Base-by-base conservation (phyloP, 192 early-diverging fungal genomes). In the Jimgerdemannia flammicorona region DNA sequence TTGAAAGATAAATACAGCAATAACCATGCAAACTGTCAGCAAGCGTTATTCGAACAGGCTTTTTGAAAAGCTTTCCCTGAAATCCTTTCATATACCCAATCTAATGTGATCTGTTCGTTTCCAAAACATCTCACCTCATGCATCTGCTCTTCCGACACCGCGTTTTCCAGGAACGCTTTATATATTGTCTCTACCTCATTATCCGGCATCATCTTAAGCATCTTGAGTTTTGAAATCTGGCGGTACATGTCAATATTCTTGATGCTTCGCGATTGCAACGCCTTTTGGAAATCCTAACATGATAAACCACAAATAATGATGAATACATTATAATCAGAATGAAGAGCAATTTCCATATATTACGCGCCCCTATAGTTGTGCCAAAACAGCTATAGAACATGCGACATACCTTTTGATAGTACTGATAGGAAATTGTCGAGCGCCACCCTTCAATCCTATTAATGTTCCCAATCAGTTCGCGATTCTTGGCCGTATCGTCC, bases 391-490 rank as follows among this genome's bases (percentile, higher is more conserved):
- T 3, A 40, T 43, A 40, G n/a, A n/a, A 19, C 44, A 69, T 20
- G 8, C 6, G 39, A 11, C 66, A 78, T 78, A 92, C 91, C 84
- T 87, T 80, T 72, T 88, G 81, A 66, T 84, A 84, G 75, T 93
- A 90, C 79, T 89, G 82, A 82, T 94, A 97, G 0, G 91, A 89
- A 43, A 89, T 90, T 0, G 95, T 94, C 42, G 83, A 79, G 14
- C 93, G 84, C 88, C 96, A 98, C 7, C 94, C 97, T 81, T 97
- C 95, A 66, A 97, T 94, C 68, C 95, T 83, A 68, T 87, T 89
- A 49, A 90, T 78, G 83, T 94, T 90, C 41, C 90, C 88, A 8
- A 79, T 68, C n/a, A 97, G 78, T 76, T 97, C 96, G 44, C 90
- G 85, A 19, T 86, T 78, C 66, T 90, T 81, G 29, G 83, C 77